phyloP scores from a whole-genome alignment of 306 rosid genomes.

The Castanea mollissima region DNA sequence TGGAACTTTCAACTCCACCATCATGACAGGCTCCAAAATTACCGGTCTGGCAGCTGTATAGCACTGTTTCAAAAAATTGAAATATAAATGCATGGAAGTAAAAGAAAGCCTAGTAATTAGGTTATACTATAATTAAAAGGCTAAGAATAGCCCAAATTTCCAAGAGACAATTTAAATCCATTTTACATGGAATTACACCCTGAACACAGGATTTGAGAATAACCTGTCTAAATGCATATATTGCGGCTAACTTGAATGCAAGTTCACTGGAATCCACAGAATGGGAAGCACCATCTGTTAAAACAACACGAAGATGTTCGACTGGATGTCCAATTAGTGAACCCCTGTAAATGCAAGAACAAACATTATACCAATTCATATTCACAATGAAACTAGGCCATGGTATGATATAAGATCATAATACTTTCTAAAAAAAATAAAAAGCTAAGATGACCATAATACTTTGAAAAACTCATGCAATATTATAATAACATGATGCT shows the following conservation, averaged over 20 bases:
- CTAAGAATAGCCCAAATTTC: background rate
- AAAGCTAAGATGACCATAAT: background rate
- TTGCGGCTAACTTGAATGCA: conserved; percentile 94
- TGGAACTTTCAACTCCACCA: conserved; percentile 95
- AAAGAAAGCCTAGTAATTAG: conserved; percentile 1
- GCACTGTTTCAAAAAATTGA: conserved; percentile 53
- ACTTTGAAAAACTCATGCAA: background rate
- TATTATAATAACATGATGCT: conserved; percentile 4
- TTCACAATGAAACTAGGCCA: background rate
- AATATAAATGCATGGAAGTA: conserved; percentile 2
- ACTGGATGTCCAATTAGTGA: conserved; percentile 98
- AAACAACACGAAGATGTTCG: conserved; percentile 75
- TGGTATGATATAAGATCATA: background rate
- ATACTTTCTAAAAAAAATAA: background rate
- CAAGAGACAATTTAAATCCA: conserved; percentile 2
- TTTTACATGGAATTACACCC: conserved; percentile 11
- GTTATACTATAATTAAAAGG: conserved; percentile 15
- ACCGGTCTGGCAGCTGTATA: conserved; percentile 82
- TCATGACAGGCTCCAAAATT: conserved; percentile 96
- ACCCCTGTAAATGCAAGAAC: conserved; percentile 59
- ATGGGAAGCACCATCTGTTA: conserved; percentile 95
- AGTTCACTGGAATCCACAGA: conserved; percentile 99
- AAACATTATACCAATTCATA: background rate
- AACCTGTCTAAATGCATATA: conserved; percentile 98
- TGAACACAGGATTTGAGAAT: conserved; percentile 2